Evolutionary conservation across 1,284 basidiomycete genomes (phyloP).

Genomic region (Sporisorium sorghi): DNA sequence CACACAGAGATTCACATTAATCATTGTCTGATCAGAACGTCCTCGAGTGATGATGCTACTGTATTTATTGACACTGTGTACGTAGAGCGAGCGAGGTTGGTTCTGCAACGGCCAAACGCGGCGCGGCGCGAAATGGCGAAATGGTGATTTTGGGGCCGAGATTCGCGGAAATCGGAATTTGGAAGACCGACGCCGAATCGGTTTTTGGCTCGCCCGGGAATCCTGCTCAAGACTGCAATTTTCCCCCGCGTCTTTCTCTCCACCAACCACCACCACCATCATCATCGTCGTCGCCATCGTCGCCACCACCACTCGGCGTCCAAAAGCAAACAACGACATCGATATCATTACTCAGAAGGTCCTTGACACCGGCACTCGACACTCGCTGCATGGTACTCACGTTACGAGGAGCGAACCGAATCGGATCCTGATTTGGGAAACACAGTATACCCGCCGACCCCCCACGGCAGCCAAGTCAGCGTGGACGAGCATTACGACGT

Average conservation of each 20-base stretch:
- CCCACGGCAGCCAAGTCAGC: neutral
- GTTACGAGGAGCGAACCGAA: neutral
- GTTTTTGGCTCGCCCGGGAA: neutral
- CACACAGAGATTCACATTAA: no score
- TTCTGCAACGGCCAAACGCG: no score
- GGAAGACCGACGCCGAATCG: constrained; percentile 24
- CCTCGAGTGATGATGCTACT: no score
- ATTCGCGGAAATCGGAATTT: constrained; percentile 37
- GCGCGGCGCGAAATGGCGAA: no score
- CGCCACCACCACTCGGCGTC: neutral
- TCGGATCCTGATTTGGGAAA: neutral
- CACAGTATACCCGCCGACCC: neutral
- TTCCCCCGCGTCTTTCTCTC: constrained; percentile 29
- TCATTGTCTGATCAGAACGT: neutral
- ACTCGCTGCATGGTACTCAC: neutral
- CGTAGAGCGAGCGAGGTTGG: neutral
- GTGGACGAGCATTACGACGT: neutral
- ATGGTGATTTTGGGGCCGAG: constrained; percentile 6
- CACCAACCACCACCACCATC: constrained; percentile 14
- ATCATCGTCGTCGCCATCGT: neutral
- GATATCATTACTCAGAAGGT: neutral
- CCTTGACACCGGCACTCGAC: neutral
- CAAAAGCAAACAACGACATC: no score
- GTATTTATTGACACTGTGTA: neutral
- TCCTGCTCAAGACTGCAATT: no score